phyloP scores from a whole-genome alignment of 768 basidiomycete species.

The Termitomyces sp. region DNA sequence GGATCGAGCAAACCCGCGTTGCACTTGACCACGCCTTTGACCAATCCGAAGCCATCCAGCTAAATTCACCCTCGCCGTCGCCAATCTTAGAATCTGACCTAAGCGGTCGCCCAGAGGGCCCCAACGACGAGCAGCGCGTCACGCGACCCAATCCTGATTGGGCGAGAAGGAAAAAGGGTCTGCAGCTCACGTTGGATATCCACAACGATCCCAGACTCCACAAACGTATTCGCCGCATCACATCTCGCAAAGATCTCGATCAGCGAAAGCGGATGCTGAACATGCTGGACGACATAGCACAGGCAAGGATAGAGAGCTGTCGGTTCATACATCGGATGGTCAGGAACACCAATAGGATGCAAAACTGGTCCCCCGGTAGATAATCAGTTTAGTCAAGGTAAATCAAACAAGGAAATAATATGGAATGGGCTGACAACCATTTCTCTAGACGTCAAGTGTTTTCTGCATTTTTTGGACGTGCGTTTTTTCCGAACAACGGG shows the following conservation, averaged over 20 bases:
- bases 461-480: not conserved
- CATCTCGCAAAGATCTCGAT: slow-evolving; percentile 10
- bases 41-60: not conserved
- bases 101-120: not conserved
- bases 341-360: slow-evolving; percentile 30
- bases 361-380: slow-evolving; percentile 19
- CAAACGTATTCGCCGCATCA: slow-evolving; percentile 15
- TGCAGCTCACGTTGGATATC: slow-evolving; percentile 38
- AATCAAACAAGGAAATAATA: not conserved
- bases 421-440: not conserved
- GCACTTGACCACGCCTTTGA: slow-evolving; percentile 33
- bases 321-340: slow-evolving; percentile 58
- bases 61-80: slow-evolving; percentile 1
- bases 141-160: slow-evolving; percentile 31
- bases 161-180: slow-evolving; percentile 54
- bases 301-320: slow-evolving; percentile 73
- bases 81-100: slow-evolving; percentile 8
- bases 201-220: slow-evolving; percentile 12
- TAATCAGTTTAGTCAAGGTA: slow-evolving; percentile 4
- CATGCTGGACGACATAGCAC: slow-evolving; percentile 68
- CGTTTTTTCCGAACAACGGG: not conserved
- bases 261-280: slow-evolving; percentile 48
- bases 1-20: slow-evolving; percentile 63
- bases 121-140: slow-evolving; percentile 11
- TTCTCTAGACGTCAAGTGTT: not conserved